These are phyloP conservation scores for Saccharomycopsis babjevae DNA, from an alignment of 805 yeast species.

Conservation along the genomic window DNA sequence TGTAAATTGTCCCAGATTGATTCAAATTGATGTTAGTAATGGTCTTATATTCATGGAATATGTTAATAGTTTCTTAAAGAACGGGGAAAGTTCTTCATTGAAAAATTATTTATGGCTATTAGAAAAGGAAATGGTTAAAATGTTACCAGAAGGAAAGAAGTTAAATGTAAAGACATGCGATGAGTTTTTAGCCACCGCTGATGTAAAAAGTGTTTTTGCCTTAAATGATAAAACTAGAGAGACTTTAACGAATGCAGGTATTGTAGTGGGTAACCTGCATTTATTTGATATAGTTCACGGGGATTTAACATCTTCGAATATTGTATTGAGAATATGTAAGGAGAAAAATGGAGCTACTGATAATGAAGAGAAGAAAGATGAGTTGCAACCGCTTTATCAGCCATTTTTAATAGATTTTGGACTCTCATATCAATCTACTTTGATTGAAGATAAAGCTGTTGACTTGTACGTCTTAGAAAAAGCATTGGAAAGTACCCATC, in stretches of 20 bases:
- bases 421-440: slow-evolving; percentile 59
- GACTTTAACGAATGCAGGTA: slow-evolving; percentile 49
- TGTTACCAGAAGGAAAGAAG: slow-evolving; percentile 17
- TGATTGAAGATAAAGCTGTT: slow-evolving; percentile 93
- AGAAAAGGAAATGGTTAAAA: slow-evolving; percentile 29
- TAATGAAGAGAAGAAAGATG: not conserved
- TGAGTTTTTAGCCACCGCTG: slow-evolving; percentile 6
- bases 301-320: slow-evolving; percentile 85
- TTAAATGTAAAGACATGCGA: slow-evolving; percentile 18
- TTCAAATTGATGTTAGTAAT: slow-evolving; percentile 64
- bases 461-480: slow-evolving; percentile 90
- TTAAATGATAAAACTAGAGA: slow-evolving; percentile 30
- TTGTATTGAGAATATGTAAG: slow-evolving; percentile 38
- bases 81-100: slow-evolving; percentile 42
- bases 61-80: slow-evolving; percentile 46
- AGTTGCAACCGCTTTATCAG: slow-evolving; percentile 20
- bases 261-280: slow-evolving; percentile 62
- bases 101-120: slow-evolving; percentile 67
- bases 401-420: slow-evolving; percentile 89
- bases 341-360: not conserved
- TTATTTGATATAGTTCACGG: slow-evolving; percentile 79
- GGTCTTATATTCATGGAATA: slow-evolving; percentile 89
- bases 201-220: slow-evolving; percentile 18
- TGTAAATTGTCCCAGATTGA: slow-evolving; percentile 59
- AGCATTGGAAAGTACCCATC: slow-evolving; percentile 86